phyloP scores from a whole-genome alignment of 2,329 filamentous ascomycete genomes.

The Trichoderma simmonsii region DNA sequence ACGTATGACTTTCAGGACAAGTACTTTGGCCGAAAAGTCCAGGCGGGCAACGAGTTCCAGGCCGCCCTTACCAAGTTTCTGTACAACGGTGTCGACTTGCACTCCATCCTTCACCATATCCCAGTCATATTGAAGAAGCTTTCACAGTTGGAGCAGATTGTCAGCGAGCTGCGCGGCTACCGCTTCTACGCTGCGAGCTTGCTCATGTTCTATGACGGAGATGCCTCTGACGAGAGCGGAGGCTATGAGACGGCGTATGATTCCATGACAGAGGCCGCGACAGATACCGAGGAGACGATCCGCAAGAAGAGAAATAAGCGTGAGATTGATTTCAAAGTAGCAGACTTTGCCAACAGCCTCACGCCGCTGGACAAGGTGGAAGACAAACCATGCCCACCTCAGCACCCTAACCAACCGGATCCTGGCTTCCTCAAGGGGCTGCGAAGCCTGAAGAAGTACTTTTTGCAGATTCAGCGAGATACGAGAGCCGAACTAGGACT shows the following conservation, averaged over 20 bases:
- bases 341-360: constrained; percentile 97
- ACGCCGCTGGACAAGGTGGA: constrained; percentile 74
- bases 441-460: constrained; percentile 74
- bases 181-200: constrained; percentile 94
- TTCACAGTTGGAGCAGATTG: constrained; percentile 76
- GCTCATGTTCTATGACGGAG: constrained; percentile 95
- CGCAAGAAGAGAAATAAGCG: constrained; percentile 50
- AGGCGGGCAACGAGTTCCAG: constrained; percentile 85
- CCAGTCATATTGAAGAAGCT: constrained; percentile 84
- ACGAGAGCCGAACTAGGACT: constrained; percentile 55
- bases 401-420: constrained; percentile 76
- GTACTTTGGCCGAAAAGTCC: constrained; percentile 87
- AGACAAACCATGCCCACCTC: constrained; percentile 71
- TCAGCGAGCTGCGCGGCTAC: constrained; percentile 75
- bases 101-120: constrained; percentile 80
- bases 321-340: constrained; percentile 90
- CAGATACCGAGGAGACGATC: constrained; percentile 54
- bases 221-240: constrained; percentile 48
- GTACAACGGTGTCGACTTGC: constrained; percentile 80
- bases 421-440: constrained; percentile 85
- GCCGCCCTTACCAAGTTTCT: constrained; percentile 84
- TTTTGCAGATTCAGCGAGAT: constrained; percentile 81
- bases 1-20: constrained; percentile 97
- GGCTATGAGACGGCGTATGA: constrained; percentile 53
- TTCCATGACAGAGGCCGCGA: constrained; percentile 57